phyloP scores from a whole-genome alignment of 192 early-diverging fungal species.

The Coemansia sp. region DNA sequence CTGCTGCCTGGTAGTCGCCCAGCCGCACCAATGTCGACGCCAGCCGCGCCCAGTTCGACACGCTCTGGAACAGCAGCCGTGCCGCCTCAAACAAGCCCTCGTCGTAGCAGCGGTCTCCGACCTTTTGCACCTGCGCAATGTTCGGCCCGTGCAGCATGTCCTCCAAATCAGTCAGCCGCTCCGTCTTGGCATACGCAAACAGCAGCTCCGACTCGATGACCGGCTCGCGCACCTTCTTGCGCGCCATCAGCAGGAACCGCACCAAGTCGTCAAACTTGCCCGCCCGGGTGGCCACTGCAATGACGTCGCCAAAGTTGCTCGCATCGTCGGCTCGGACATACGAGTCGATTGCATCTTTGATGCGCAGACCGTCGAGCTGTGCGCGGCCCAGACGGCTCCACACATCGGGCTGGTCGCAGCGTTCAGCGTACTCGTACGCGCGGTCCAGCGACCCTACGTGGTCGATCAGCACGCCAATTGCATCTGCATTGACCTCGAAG shows the following conservation, averaged over 20 bases:
- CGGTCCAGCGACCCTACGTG: constrained; percentile 92
- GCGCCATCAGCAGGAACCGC: constrained; percentile 93
- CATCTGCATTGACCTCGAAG: constrained; percentile 84
- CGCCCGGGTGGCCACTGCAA: constrained; percentile 71
- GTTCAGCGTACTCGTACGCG: constrained; percentile 94
- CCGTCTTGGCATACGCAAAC: constrained; percentile 95
- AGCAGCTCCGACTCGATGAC: constrained; percentile 93
- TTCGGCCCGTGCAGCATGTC: constrained; percentile 92
- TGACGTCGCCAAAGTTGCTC: constrained; percentile 86
- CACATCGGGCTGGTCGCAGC: constrained; percentile 84
- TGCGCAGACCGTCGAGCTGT: constrained; percentile 84
- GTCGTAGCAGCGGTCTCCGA: constrained; percentile 96
- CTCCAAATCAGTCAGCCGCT: constrained; percentile 86
- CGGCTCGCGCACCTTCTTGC: constrained; percentile 92
- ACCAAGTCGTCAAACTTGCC: constrained; percentile 95
- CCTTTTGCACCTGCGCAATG: constrained; percentile 87
- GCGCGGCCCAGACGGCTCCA: constrained; percentile 96
- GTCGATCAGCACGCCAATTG: constrained; percentile 88
- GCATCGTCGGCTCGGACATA: constrained; percentile 96
- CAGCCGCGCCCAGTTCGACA: constrained; percentile 96
- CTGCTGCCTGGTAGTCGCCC: constrained; percentile 92
- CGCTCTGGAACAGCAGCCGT: constrained; percentile 90
- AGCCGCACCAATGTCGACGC: constrained; percentile 95
- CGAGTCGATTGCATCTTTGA: constrained; percentile 96
- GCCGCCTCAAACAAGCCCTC: constrained; percentile 90